Conservation (phyloP, 1,284 basidiomycete genomes). For the Tranzscheliella williamsii region DNA sequence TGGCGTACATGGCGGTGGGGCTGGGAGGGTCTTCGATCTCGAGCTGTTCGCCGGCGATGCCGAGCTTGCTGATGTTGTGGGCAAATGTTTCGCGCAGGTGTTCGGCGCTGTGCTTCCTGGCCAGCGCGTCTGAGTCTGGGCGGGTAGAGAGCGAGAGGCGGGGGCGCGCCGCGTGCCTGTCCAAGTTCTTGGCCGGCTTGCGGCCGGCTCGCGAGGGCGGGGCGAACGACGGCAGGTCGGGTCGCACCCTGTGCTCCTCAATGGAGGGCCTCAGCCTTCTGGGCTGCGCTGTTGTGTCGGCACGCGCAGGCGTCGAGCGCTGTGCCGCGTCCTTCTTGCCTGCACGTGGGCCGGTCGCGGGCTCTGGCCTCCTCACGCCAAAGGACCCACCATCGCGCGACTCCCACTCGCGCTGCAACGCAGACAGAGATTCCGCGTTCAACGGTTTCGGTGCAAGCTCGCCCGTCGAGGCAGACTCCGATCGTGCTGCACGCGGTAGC, state of each 20-base stretch:
- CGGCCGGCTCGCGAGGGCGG: too few relatives aligned
- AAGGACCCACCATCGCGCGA: background rate
- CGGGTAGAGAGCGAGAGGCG: background rate
- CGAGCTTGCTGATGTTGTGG: slow-evolving; percentile 6
- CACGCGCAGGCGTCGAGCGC: background rate
- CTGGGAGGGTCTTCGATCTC: slow-evolving; percentile 4
- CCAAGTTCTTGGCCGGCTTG: too few relatives aligned
- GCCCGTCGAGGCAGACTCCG: background rate
- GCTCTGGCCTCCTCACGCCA: too few relatives aligned
- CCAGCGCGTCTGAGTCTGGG: background rate
- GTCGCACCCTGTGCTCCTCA: background rate
- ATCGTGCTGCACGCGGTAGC: too few relatives aligned
- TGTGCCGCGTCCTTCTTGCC: too few relatives aligned
- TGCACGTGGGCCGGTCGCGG: too few relatives aligned
- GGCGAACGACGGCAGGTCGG: background rate
- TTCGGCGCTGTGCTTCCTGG: background rate
- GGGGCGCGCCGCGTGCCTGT: background rate
- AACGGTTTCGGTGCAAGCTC: slow-evolving; percentile 2
- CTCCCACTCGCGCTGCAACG: background rate
- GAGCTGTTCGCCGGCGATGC: slow-evolving; percentile 3
- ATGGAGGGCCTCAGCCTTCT: background rate
- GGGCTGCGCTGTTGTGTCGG: background rate
- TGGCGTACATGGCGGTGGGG: slow-evolving; percentile 1
- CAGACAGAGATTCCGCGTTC: background rate
- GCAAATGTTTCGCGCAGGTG: slow-evolving; percentile 1